These are phyloP conservation scores for Annona squamosa DNA, from an alignment of 164 flowering plant genomes.

Conservation along the genomic window DNA sequence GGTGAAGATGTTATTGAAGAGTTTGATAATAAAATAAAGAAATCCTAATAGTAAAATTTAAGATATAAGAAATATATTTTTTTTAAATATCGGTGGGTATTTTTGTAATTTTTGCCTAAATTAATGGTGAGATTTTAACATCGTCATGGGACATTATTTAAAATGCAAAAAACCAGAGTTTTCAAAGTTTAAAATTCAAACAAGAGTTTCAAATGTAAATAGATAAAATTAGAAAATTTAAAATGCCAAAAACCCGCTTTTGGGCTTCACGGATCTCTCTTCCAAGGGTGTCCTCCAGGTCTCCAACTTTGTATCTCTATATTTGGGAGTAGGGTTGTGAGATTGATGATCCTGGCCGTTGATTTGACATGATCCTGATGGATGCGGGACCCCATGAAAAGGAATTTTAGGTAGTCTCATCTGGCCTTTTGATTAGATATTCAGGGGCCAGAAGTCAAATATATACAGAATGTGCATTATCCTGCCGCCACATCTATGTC, in stretches of 20 bases:
- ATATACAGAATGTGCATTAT: background rate
- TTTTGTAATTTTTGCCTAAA: too few relatives aligned
- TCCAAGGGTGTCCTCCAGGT: background rate
- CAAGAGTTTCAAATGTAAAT: too few relatives aligned
- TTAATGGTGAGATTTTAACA: too few relatives aligned
- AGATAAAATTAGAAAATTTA: background rate
- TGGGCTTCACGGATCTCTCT: background rate
- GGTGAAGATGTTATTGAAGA: too few relatives aligned
- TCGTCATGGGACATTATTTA: too few relatives aligned
- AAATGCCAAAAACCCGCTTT: background rate
- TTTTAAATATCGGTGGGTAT: too few relatives aligned
- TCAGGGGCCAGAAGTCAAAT: background rate
- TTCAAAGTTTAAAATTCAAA: too few relatives aligned
- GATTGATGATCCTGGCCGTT: background rate
- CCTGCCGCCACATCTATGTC: background rate
- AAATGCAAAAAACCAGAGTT: too few relatives aligned
- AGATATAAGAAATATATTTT: too few relatives aligned
- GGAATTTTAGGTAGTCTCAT: background rate
- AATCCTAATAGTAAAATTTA: too few relatives aligned
- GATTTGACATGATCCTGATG: background rate
- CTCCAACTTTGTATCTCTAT: too few relatives aligned
- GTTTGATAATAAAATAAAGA: too few relatives aligned
- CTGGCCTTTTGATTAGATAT: background rate
- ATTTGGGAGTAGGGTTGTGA: background rate
- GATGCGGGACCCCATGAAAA: background rate